A percentile compares a stretch with the other conserved stretches of the same genome.
Conservation (phyloP, 1,284 basidiomycete species). For the Sanghuangporus baumii region DNA sequence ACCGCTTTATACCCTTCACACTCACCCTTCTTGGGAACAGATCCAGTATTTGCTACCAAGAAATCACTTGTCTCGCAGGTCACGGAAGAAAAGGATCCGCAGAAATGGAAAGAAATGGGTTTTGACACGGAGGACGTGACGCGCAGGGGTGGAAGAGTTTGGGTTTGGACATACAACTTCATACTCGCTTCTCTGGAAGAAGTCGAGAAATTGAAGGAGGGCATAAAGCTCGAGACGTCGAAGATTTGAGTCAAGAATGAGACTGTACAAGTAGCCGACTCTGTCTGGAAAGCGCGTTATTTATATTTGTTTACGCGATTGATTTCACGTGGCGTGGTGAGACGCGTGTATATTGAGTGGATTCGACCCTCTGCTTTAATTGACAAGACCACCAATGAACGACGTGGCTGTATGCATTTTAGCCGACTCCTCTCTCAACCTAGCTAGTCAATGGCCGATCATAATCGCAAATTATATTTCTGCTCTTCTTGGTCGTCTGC, state of each 20-base stretch:
- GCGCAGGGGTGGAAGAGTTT: constrained; percentile 25
- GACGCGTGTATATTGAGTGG: not conserved
- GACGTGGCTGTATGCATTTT: constrained; percentile 46
- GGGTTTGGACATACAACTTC: constrained; percentile 34
- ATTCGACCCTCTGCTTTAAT: not conserved
- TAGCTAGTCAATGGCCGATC: constrained; percentile 49
- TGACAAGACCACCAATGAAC: not conserved
- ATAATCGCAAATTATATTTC: constrained; percentile 45
- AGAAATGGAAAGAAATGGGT: constrained; percentile 29
- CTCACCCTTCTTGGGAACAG: constrained; percentile 36
- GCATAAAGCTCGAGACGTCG: not conserved
- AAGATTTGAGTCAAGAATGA: not conserved
- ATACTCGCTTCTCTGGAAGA: constrained; percentile 31
- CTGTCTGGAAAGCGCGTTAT: not conserved
- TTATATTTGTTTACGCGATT: not conserved
- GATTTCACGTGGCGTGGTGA: not conserved
- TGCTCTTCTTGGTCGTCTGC: constrained; percentile 47
- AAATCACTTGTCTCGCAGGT: constrained; percentile 34
- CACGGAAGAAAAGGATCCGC: constrained; percentile 27
- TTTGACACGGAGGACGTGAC: constrained; percentile 30
- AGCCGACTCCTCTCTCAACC: constrained; percentile 54
- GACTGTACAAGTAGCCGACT: not conserved
- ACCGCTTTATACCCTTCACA: constrained; percentile 36
- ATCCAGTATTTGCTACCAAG: constrained; percentile 38
- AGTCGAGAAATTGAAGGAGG: constrained; percentile 27